Evolutionary conservation across 257 asterid species (phyloP).

Genomic region (Capsicum chinense): DNA sequence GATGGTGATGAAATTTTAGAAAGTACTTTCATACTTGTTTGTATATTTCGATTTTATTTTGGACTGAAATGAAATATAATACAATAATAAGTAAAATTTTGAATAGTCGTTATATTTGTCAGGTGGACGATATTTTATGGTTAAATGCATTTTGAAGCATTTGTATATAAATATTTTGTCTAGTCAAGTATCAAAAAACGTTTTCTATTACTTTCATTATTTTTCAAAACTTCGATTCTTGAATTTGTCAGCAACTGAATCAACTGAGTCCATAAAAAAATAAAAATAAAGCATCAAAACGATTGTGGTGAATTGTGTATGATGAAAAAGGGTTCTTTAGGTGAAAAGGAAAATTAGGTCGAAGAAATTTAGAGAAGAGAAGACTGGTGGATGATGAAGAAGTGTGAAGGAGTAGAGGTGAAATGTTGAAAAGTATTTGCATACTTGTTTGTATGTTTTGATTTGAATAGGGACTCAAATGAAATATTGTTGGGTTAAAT

Average conservation of each 20-base stretch:
- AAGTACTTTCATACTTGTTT: conserved; percentile 36
- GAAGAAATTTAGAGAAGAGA: conserved; percentile 36
- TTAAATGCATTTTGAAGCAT: no score
- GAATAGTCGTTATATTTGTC: no score
- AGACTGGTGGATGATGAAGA: no score
- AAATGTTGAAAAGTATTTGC: conserved; percentile 41
- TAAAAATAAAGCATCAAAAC: conserved; percentile 23
- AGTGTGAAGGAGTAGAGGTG: neutral
- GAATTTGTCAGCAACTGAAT: conserved; percentile 47
- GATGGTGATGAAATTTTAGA: conserved; percentile 28
- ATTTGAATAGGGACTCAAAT: no score
- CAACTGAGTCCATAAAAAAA: conserved; percentile 71
- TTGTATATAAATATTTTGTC: no score
- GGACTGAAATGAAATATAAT: no score
- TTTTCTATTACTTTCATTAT: conserved; percentile 11
- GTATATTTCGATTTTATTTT: neutral
- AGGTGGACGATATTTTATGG: no score
- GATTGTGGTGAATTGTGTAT: conserved; percentile 37
- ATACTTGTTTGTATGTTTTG: neutral
- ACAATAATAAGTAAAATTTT: no score
- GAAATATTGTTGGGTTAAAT: no score
- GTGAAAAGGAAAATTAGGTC: conserved; percentile 46
- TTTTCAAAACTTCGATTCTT: conserved; percentile 56
- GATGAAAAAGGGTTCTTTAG: conserved; percentile 49
- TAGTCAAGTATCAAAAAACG: no score